Evolutionary conservation across 1,284 basidiomycete genomes (phyloP), one percentile per base, ranked within the genome.

Genomic region (Trichosporon faecale): DNA sequence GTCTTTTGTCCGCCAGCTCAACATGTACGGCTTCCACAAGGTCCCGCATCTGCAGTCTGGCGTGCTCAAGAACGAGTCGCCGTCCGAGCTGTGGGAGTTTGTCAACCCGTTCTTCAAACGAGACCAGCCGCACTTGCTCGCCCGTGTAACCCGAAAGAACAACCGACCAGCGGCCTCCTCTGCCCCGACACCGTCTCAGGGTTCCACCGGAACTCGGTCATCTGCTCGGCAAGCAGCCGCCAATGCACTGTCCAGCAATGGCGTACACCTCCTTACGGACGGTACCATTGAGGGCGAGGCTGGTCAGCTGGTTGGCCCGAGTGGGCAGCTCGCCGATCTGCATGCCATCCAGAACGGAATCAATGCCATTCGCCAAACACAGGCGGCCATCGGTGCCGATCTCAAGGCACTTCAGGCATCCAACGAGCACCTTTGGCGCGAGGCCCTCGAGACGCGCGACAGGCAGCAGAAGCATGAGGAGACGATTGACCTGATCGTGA

Each of bases 11-110:
- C 89, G 95, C 46, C 95, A 98, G 83, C 88, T 98, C 78, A 98
- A 98, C 87, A 97, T 97, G 94, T 95, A 96, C 82, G 94, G 93
- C 61, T 96, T 96, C 81, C 93, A 94, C 86, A 95, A 95, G 86
- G 92, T 96, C 67, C 94, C 95, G 0, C 95, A 98, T 81, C 89
- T 98, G 23, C 95, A 97, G 79, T 94, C 97, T 81, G 95, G 95
- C 60, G 94, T 94, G 37, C 88, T 98, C 74, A 85, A 89, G 78
- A 89, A 89, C 79, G 91, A 92, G 73, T 87, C 88, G 64, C 91
- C 93, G 72, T 91, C 89, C 66, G 95, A 98, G 82, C 88, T 94
- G 64, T 96, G 94, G 91, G 92, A 98, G 82, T 98, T 98, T 82
- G 89, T 90, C 73, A 94, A 98, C 82, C 89, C 91, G 1, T 89